Evolutionary conservation across 495 filamentous ascomycete genomes (phyloP), one percentile per base, ranked within the genome.

Genomic region (Tuber microsphaerosporum): DNA sequence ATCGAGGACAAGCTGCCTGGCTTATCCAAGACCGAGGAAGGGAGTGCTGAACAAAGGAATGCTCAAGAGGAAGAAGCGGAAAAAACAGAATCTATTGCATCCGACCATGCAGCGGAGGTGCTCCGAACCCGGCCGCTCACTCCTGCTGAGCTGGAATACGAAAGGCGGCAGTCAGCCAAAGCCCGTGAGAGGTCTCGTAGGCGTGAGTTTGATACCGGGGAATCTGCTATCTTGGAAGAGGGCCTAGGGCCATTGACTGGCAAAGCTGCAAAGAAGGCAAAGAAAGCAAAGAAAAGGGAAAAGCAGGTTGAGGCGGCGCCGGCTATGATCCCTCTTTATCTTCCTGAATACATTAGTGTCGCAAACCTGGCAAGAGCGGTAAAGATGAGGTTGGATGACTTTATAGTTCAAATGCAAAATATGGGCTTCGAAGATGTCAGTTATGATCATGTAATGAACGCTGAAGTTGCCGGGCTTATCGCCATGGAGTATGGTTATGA

Each of bases 401-500:
- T 99, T 77, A 85, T 93, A 17, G 44, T 74, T 39, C 93, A 93
- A 79, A 87, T 99, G 86, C 87, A 89, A 76, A 86, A 91, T 56
- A 85, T 95, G 81, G 96, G 96, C 0, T 99, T 97, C 80, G 92
- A 94, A 77, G 90, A 92, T 48, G 89, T 93, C 19, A 88, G 86
- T 46, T 86, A 91, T 74, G 92, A 92, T 74, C 92, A 94, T 80
- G 88, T 99, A 45, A 86, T 99, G 75, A 92, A 95, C 75, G 90
- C 92, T 19, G 96, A 99, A 84, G 94, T 91, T 74, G 93, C 95
- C 22, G 94, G 92, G 9, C 85, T 98, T 79, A 90, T 99, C 77
- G 95, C 93, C 26, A 89, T 91, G 81, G 96, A 99, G 83, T 97
- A 93, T 83, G 93, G 94, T 70, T 98, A 91, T 81, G 94, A 98